These are phyloP conservation scores for Climacium dendroides DNA, from an alignment of 225 moss, liverwort and hornwort species.

Conservation along the genomic window DNA sequence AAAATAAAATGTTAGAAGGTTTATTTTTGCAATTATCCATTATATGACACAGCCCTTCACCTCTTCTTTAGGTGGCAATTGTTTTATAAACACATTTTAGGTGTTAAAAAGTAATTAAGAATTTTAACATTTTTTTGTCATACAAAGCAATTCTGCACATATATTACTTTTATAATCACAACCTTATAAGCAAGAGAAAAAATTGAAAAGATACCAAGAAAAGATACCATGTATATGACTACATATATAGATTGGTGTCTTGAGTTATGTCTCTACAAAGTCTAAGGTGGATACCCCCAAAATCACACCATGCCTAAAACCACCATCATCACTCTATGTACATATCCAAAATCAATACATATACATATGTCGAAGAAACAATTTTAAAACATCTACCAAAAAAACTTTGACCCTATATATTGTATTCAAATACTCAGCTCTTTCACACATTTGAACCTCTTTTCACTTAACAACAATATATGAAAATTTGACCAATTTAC, in stretches of 20 bases:
- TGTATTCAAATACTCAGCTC: rapidly evolving
- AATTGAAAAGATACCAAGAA: neutral
- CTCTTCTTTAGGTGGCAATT: too few species aligned
- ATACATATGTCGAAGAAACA: rapidly evolving
- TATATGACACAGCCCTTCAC: neutral
- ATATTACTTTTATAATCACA: neutral
- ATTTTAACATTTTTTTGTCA: rapidly evolving
- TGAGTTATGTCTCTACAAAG: neutral
- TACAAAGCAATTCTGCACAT: rapidly evolving
- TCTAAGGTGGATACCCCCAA: neutral
- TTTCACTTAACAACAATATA: neutral
- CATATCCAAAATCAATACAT: neutral
- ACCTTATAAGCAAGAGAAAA: neutral
- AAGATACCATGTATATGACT: rapidly evolving
- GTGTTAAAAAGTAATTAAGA: neutral
- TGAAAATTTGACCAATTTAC: too few species aligned
- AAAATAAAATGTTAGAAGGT: neutral
- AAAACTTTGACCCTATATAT: neutral
- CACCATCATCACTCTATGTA: neutral
- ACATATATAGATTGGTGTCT: neutral
- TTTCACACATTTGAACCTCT: neutral
- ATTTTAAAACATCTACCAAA: neutral
- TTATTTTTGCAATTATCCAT: neutral
- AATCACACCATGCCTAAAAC: neutral
- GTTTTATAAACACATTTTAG: rapidly evolving